These are phyloP conservation scores for Fusarium sp. DNA, from an alignment of 2,329 filamentous ascomycete genomes.

Conservation along the genomic window DNA sequence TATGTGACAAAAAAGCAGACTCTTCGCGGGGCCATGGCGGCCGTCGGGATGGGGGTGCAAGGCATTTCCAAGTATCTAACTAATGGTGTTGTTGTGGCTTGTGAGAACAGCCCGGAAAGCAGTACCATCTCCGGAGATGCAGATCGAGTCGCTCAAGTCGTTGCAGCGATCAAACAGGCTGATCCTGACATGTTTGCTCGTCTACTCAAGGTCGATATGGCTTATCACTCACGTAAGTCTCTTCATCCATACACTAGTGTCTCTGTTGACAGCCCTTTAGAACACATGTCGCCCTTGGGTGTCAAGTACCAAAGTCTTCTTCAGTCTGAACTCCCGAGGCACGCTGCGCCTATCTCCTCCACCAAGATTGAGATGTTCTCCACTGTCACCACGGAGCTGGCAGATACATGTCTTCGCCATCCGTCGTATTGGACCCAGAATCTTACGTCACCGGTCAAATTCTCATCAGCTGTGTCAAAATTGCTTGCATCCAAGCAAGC, in stretches of 20 bases:
- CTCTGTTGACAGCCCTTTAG: neutral
- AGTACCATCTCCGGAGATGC: conserved; percentile 8
- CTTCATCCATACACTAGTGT: neutral
- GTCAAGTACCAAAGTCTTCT: neutral
- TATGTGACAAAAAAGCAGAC: neutral
- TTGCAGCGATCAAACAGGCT: neutral
- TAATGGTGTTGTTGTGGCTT: conserved; percentile 1
- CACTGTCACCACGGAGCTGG: conserved; percentile 52
- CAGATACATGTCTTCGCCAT: conserved; percentile 50
- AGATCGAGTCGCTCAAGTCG: neutral
- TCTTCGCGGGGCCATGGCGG: conserved; percentile 3
- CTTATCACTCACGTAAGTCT: conserved; percentile 19
- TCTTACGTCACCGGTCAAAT: conserved; percentile 49
- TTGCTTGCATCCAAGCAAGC: neutral
- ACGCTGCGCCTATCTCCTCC: fast-evolving
- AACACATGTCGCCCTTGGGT: conserved; percentile 44
- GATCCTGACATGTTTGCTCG: conserved; percentile 5
- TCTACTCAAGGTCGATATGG: neutral
- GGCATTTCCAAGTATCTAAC: neutral
- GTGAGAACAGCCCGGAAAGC: conserved; percentile 16
- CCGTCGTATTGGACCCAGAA: conserved; percentile 54
- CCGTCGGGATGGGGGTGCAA: neutral
- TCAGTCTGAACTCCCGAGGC: neutral
- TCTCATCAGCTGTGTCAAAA: conserved; percentile 46
- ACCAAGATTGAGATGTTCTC: conserved; percentile 44